Evolutionary conservation across 1,139 yeast species (phyloP), one percentile per base, ranked within the genome.

Genomic region (Debaryomyces sp.): DNA sequence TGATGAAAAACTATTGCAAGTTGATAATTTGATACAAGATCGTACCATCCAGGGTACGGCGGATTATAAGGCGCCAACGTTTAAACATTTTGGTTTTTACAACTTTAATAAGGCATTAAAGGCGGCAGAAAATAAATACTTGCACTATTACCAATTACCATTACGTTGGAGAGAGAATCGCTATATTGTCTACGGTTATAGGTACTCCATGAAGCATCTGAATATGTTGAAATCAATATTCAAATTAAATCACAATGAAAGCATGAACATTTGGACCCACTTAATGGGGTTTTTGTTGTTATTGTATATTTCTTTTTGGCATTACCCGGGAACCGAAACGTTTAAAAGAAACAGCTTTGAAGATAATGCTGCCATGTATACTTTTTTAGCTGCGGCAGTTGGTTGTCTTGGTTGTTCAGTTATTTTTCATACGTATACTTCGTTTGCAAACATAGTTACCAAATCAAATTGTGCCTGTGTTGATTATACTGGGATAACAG

Each of bases 241-340:
- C 62, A 80, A 54, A 63, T 87, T 70, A 56, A 65, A 73, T 57
- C 98, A 94, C 68, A 94, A 94, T 63, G 99, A 94, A 66, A 80
- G 96, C 1, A 81, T 89, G 67, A 94, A 94, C 68, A 91, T 94
- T 50, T 94, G 99, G 99, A 80, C 97, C 0, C 99, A 94, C 69
- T 62, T 90, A 30, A 45, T 82, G 2, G 99, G 97, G 12, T 78
- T 87, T 8, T 45, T 81, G 2, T 61, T 82, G 30, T 70, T 92
- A 66, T 50, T 79, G 1, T 85, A 83, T 54, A 63, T 91, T 30
- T 77, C 83, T 23, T 51, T 82, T 13, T 71, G 69, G 54, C 87
- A 86, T 56, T 87, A 80, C 61, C 97, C 98, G 12, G 51, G 55
- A 5, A 71, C 85, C 0, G 67, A 62, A 6, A 77, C 78, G 0